These are phyloP conservation scores for Westerdykella sp. DNA, from an alignment of 2,329 filamentous ascomycete species.

Conservation along the genomic window DNA sequence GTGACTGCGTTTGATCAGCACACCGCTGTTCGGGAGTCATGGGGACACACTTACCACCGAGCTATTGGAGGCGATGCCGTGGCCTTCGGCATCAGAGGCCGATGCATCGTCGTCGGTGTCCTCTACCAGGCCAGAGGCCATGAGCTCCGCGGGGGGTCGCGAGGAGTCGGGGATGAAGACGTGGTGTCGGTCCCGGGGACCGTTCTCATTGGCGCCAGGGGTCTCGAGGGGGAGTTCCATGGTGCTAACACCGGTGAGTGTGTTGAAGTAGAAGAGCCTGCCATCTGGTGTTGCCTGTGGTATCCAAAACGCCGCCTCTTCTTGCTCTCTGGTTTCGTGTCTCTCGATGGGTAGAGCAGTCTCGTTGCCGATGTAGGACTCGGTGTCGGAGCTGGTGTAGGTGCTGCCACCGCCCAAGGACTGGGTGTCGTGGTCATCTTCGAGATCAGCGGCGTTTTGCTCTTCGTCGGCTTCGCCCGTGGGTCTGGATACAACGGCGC, in stretches of 20 bases:
- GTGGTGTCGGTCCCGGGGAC: conserved; percentile 82
- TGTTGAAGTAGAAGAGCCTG: conserved; percentile 95
- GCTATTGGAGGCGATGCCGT: conserved; percentile 62
- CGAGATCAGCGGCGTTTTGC: conserved; percentile 51
- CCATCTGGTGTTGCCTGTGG: conserved; percentile 93
- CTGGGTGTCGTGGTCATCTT: conserved; percentile 41
- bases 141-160: conserved; percentile 81
- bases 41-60: conserved; percentile 54
- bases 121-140: conserved; percentile 78
- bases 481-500: conserved; percentile 71
- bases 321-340: conserved; percentile 58
- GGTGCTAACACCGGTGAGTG: conserved; percentile 87
- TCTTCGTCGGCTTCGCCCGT: conserved; percentile 65
- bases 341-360: conserved; percentile 61
- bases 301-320: conserved; percentile 95
- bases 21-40: background rate
- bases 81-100: conserved; percentile 73
- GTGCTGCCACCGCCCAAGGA: conserved; percentile 38
- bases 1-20: conserved; percentile 12
- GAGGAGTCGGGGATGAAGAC: conserved; percentile 85
- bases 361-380: conserved; percentile 35
- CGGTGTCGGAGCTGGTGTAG: conserved; percentile 43
- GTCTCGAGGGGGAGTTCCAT: conserved; percentile 94
- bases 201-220: conserved; percentile 73
- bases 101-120: conserved; percentile 87